Base-by-base conservation (phyloP, 805 yeast species). In the Saturnispora besseyi region DNA sequence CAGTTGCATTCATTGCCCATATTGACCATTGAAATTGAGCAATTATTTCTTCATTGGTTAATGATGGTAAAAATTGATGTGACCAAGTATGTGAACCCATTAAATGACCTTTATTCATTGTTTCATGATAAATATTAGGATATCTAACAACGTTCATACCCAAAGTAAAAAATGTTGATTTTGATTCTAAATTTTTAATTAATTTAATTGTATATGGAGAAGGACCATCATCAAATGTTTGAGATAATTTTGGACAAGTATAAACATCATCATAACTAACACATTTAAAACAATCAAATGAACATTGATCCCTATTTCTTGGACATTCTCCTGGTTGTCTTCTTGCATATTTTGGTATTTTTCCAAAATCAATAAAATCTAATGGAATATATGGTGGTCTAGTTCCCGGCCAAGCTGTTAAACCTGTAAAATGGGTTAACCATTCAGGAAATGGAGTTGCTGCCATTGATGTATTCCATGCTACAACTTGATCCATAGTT, bases 1-100 rank as follows among this genome's bases (percentile, higher is more conserved):
- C 86, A 0, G 97, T 89, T 1, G 96, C 96, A 68, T 91, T 90
- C 89, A 90, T 87, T 5, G 97, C 96, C 97, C 97, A 91, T 31
- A 88, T 80, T 1, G 95, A 82, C 99, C 99, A 91, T 65, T 90
- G 83, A 36, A 91, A 68, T 63, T 91, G 96, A 0, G 97, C 96
- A 50, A 85, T 80, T 18, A 91, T 79, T 53, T 87, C 78, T 65
- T 88, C 91, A 62, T 89, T 89, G 24, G 80, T 65, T 50, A 90
- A 71, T 1, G 81, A 66, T 2, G 97, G 96, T 53, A 91, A 74
- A 58, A 83, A 87, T 51, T 81, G 80, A 68, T 91, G 98, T 1
- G 89, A 80, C 96, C 96, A 91, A 0, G 97, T 87, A 63, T 91
- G 99, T 0, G 88, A 76, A 1, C 86, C 97, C 61, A 89, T 66